These are phyloP conservation scores for Microstegium vimineum DNA, from an alignment of 176 grass and related monocot species.

Conservation along the genomic window DNA sequence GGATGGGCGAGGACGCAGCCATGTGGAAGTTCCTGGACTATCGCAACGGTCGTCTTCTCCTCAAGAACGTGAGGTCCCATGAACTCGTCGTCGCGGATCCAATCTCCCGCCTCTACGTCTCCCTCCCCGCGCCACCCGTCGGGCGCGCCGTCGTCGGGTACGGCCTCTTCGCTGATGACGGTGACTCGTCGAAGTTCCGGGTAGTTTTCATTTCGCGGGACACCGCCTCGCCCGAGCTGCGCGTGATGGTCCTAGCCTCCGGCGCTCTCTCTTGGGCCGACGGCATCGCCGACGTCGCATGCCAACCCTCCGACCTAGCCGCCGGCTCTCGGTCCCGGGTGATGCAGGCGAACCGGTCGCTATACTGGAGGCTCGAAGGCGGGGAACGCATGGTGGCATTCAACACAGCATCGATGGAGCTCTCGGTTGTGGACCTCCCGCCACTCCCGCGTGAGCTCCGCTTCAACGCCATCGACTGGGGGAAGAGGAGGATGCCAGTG, in stretches of 20 bases:
- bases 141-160: conserved; percentile 20
- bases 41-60: conserved; percentile 31
- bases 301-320: background rate
- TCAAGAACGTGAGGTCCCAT: background rate
- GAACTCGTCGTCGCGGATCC: conserved; percentile 37
- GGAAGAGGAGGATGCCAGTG: background rate
- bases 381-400: conserved; percentile 18
- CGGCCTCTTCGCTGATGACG: conserved; percentile 37
- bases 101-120: background rate
- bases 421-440: conserved; percentile 29
- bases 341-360: conserved; percentile 33
- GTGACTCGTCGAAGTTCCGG: conserved; percentile 7
- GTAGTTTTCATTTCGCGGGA: conserved; percentile 14
- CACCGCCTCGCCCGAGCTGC: background rate
- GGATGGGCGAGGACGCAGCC: too few species aligned
- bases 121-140: background rate
- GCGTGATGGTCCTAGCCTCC: conserved; percentile 22
- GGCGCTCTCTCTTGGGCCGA: conserved; percentile 24
- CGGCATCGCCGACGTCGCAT: background rate
- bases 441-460: conserved; percentile 9
- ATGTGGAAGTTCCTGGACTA: conserved; percentile 33
- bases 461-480: conserved; percentile 20
- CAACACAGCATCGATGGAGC: conserved; percentile 1
- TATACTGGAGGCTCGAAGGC: conserved; percentile 41
- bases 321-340: background rate